These are phyloP conservation scores for Sanghuangporus sanghuang DNA, from an alignment of 1,284 basidiomycete genomes.

Conservation along the genomic window DNA sequence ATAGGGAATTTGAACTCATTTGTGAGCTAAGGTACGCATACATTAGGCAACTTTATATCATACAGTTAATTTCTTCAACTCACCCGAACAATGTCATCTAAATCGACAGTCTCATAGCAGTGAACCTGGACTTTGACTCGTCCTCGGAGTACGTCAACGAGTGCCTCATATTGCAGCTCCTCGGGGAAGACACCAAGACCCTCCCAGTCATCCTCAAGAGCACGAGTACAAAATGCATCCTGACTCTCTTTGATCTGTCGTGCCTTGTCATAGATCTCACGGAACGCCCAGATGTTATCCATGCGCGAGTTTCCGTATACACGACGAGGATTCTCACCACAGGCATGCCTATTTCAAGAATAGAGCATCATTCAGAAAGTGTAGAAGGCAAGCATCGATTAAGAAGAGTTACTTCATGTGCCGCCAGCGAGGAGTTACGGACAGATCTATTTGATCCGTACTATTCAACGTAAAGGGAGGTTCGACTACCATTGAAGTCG, in stretches of 20 bases:
- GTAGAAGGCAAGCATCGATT: neutral
- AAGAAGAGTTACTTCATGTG: slow-evolving; percentile 48
- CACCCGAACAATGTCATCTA: slow-evolving; percentile 72
- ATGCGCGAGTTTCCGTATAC: slow-evolving; percentile 36
- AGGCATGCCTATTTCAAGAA: slow-evolving; percentile 30
- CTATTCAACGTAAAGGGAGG: slow-evolving; percentile 46
- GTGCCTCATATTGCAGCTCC: slow-evolving; percentile 75
- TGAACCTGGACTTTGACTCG: slow-evolving; percentile 77
- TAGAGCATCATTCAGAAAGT: slow-evolving; percentile 1
- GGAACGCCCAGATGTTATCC: slow-evolving; percentile 41
- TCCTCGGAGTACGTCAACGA: slow-evolving; percentile 83
- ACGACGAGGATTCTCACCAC: slow-evolving; percentile 35
- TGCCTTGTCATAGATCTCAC: slow-evolving; percentile 63
- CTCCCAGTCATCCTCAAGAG: slow-evolving; percentile 54
- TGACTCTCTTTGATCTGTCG: slow-evolving; percentile 69
- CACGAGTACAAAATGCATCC: slow-evolving; percentile 65
- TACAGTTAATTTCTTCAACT: slow-evolving; percentile 23
- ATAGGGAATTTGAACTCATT: slow-evolving; percentile 78
- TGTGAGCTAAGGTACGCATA: slow-evolving; percentile 44
- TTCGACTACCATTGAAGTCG: slow-evolving; percentile 61
- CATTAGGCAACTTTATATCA: neutral
- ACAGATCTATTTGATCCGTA: slow-evolving; percentile 25
- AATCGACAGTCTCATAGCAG: slow-evolving; percentile 76
- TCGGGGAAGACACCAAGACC: slow-evolving; percentile 66
- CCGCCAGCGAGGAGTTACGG: slow-evolving; percentile 42